A percentile compares a stretch with the other conserved stretches of the same genome.
Conservation (phyloP, 1,284 basidiomycete species). For the Ceratobasidium sp. region DNA sequence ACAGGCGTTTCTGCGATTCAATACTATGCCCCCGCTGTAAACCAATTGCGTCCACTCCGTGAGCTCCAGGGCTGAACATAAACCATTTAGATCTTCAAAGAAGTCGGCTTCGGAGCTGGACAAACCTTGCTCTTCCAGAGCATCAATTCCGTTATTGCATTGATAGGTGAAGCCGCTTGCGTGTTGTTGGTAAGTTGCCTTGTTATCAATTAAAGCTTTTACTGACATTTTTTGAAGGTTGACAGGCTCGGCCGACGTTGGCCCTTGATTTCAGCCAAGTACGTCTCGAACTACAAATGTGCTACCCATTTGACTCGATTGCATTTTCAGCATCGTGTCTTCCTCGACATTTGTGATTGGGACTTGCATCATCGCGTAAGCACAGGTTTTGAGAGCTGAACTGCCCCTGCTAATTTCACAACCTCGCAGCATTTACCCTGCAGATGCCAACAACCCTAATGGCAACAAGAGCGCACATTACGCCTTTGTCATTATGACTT, state of each 20-base stretch:
- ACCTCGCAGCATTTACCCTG: conserved; percentile 49
- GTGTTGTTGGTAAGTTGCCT: conserved; percentile 55
- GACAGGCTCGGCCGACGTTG: conserved; percentile 62
- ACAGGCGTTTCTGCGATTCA: conserved; percentile 61
- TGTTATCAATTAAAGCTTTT: too few relatives aligned
- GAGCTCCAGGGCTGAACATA: conserved; percentile 34
- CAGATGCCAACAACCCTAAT: conserved; percentile 45
- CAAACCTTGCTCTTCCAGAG: conserved; percentile 65
- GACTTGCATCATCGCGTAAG: conserved; percentile 60
- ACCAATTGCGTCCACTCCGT: conserved; percentile 42
- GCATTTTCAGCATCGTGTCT: conserved; percentile 51
- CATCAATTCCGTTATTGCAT: conserved; percentile 66
- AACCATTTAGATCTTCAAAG: conserved; percentile 39
- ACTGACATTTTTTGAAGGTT: conserved; percentile 48
- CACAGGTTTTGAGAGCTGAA: conserved; percentile 21
- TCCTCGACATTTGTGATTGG: conserved; percentile 63
- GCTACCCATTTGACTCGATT: neutral
- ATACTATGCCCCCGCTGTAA: conserved; percentile 55
- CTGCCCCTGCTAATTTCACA: conserved; percentile 51
- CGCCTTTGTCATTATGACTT: conserved; percentile 49
- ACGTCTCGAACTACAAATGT: neutral
- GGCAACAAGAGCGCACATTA: conserved; percentile 37
- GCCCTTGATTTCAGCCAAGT: conserved; percentile 63
- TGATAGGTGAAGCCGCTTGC: conserved; percentile 64
- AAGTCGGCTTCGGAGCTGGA: conserved; percentile 57